These are phyloP conservation scores for Tetrahymena borealis DNA, from an alignment of 73 alveolate species.

Conservation along the genomic window DNA sequence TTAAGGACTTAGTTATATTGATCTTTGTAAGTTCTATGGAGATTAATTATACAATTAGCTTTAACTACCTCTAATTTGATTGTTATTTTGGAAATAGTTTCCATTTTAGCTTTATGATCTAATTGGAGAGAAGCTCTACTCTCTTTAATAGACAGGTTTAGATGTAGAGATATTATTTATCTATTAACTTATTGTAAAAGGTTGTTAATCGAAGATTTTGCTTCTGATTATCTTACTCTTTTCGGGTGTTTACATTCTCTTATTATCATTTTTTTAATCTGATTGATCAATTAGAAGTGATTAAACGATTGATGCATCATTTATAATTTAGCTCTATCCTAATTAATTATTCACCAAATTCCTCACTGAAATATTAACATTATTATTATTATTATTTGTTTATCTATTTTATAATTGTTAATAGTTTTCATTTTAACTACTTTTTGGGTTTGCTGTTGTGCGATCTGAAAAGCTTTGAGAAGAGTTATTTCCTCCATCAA, in stretches of 20 bases:
- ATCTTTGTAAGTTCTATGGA: neutral
- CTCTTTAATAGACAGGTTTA: neutral
- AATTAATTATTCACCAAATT: neutral
- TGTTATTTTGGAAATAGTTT: neutral
- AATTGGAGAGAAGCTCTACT: neutral
- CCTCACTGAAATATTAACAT: neutral
- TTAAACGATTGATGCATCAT: neutral
- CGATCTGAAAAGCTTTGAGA: neutral
- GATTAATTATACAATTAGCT: neutral
- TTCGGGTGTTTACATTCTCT: neutral
- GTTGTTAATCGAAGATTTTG: neutral
- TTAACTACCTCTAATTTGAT: neutral
- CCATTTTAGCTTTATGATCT: neutral
- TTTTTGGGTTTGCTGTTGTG: neutral
- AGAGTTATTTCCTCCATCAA: neutral
- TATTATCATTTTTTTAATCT: neutral
- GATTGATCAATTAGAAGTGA: neutral
- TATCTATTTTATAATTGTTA: too few relatives aligned
- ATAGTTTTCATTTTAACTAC: neutral
- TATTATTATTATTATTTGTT: neutral
- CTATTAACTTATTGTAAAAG: neutral
- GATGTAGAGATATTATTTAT: neutral
- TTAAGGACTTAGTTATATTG: neutral
- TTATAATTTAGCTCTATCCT: neutral
- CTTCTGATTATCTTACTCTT: neutral